Conservation (phyloP, 2,329 filamentous ascomycete genomes). For the Trichoderma atrobrunneum region DNA sequence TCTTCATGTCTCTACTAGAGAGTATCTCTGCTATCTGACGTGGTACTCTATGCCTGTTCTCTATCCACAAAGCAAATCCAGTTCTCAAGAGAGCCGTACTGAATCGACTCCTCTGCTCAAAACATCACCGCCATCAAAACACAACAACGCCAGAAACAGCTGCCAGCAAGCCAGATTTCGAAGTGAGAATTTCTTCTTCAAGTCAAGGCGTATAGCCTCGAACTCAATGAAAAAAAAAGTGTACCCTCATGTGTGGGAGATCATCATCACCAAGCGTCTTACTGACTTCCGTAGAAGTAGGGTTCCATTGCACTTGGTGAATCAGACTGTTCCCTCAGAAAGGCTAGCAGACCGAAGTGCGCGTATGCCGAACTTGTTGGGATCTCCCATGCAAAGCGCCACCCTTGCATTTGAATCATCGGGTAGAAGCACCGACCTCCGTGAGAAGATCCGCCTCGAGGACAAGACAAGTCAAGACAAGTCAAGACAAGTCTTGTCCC, state of each 20-base stretch:
- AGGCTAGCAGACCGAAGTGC: neutral
- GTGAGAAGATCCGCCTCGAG: neutral
- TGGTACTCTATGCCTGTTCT: neutral
- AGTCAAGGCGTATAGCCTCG: constrained; percentile 19
- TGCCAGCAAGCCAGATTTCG: neutral
- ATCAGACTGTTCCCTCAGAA: neutral
- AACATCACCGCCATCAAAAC: neutral
- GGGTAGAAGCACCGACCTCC: constrained; percentile 2
- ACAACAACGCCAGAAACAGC: neutral
- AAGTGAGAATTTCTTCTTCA: constrained; percentile 20
- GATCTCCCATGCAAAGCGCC: neutral
- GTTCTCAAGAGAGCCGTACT: neutral
- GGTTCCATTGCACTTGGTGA: neutral
- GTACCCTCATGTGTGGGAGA: constrained; percentile 1
- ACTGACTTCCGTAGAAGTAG: neutral
- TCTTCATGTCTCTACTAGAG: neutral
- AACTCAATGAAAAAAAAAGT: constrained; percentile 22
- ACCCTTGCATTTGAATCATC: neutral
- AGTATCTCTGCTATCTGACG: neutral
- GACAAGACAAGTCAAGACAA: neutral
- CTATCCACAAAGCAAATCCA: neutral
- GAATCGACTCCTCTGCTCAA: neutral
- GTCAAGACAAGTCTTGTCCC: too few species aligned
- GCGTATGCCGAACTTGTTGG: neutral
- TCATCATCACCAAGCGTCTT: neutral